Percentiles rank a stretch among this genome's conserved stretches.
Evolutionary conservation across 208 protist genomes (phyloP).

Genomic region (Acanthamoeba triangularis): DNA sequence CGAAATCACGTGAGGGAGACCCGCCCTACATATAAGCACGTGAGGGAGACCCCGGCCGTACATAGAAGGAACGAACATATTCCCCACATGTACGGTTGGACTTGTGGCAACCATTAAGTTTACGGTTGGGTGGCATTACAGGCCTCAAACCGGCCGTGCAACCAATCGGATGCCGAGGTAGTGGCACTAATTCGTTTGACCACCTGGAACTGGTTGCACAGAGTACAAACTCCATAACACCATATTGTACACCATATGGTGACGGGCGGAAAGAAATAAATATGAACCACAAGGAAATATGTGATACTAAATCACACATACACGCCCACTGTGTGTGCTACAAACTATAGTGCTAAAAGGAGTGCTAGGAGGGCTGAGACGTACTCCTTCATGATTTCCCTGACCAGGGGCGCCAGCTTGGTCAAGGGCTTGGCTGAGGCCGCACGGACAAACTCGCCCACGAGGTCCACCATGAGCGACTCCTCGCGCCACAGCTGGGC

Average conservation of each 20-base stretch:
- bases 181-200: not conserved
- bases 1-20: no score
- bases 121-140: not conserved
- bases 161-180: no score
- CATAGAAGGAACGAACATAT: not conserved
- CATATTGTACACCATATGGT: not conserved
- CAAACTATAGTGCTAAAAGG: not conserved
- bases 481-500: constrained; percentile 30
- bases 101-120: not conserved
- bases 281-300: not conserved
- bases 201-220: no score
- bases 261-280: not conserved
- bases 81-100: not conserved
- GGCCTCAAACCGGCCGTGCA: not conserved
- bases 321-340: not conserved
- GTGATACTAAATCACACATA: not conserved
- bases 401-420: not conserved
- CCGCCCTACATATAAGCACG: no score
- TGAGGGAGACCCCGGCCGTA: no score
- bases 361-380: not conserved
- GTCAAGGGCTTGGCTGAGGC: not conserved
- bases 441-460: not conserved
- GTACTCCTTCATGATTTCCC: constrained; percentile 43
- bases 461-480: constrained; percentile 62
- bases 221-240: not conserved